Evolutionary conservation across 2,329 filamentous ascomycete genomes (phyloP), one percentile per base, ranked within the genome.

Genomic region (Chaetomium sp.): DNA sequence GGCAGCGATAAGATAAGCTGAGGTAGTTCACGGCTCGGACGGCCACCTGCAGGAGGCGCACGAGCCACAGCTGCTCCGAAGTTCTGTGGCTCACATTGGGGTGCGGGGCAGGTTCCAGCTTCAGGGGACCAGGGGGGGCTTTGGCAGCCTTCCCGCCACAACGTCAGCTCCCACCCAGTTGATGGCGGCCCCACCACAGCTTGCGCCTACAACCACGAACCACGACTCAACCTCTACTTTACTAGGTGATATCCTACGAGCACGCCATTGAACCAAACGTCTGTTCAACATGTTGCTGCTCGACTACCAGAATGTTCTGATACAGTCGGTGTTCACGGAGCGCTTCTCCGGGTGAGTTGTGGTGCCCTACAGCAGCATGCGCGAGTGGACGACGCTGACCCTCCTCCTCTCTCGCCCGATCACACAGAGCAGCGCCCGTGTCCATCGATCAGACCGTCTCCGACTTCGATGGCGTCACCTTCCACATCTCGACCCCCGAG

Each of bases 401-500:
- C 45, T 45, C 54, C 21, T 53, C 19, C 25, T 21, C 25, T 12
- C 7, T 47, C 4, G 13, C 31, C 38, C 38, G 16, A 42, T 16
- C 3, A 38, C 64, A n/a, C 74, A 97, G 94, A 80, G 90, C 90
- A 77, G 82, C 92, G 71, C 92, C 93, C 65, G 86, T 87, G 65
- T 92, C 91, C 72, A 97, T 99, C 78, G 96, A 99, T 80, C 95
- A 99, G 82, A 92, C 96, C 69, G 92, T 97, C 68, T 98, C 94
- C 76, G 95, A 99, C 81, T 99, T 99, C 76, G 96, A 99, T 80
- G 94, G 94, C 76, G 95, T 98, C 72, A 96, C 91, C 71, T 99
- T 98, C 81, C 95, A 99, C 79, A 93, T 99, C 75, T 98, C 94
- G 45, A 99, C 95, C 1, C 95, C 94, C 65, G 93, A 97, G 78